Evolutionary conservation across 495 filamentous ascomycete genomes (phyloP), one percentile per base, ranked within the genome.

Genomic region (Niebla homalea): DNA sequence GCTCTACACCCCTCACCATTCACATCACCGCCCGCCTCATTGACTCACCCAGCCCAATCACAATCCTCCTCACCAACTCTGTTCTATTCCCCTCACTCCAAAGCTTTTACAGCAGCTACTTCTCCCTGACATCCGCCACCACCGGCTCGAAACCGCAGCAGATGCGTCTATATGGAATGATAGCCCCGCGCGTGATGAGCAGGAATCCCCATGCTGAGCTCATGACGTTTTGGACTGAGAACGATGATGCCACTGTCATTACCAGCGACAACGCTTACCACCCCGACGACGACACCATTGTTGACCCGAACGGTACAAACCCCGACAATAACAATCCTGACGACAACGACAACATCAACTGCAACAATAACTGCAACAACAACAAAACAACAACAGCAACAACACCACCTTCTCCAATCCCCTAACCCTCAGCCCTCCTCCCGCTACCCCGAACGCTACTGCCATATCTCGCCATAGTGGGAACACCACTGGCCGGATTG

Each of bases 71-170:
- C 16, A 2, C 23, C 11, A n/a, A 15, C 19, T 48, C 46, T 2
- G 32, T 36, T 10, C 35, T 48, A 26, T 29, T 10, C 5, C 14
- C 45, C 14, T 21, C 6, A 2, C 11, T 14, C 23, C 22, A 23
- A 14, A 38, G 19, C 26, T 48, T 37, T 11, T 48, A 48, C 29
- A 20, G n/a, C 12, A 48, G 46, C 46, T 37, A 48, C 46, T 48
- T 37, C 14, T 19, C 36, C 23, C 46, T 48, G 26, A 48, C 46
- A 36, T 48, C 46, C 19, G 19, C 22, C 16, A 48, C 26, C 15
- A 48, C 46, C 1, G 46, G 46, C 21, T 36, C 18, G 3, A 18
- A 20, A 3, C 46, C 46, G 12, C 46, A 29, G 20, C 46, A 48
- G 38, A 48, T 48, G 29, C 36, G 5, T 15, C 1, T 22, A 19